phyloP scores from a whole-genome alignment of 495 filamentous ascomycete genomes.

The Glonium stellatum region DNA sequence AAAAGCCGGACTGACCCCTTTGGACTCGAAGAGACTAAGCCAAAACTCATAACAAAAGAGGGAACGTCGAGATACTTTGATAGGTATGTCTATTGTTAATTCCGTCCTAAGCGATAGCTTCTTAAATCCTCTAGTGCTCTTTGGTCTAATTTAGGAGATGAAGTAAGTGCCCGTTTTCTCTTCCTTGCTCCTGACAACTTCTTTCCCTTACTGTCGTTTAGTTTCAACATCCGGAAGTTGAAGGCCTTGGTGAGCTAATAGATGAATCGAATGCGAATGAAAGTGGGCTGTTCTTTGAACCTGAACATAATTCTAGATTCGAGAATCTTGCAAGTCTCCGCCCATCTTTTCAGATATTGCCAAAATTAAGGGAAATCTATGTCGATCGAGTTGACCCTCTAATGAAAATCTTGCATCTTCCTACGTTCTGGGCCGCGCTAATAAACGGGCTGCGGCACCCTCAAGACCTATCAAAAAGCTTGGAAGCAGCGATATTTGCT shows the following conservation, averaged over 20 bases:
- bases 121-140: not conserved
- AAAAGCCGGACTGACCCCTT: not conserved
- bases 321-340: not conserved
- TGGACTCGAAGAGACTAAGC: not conserved
- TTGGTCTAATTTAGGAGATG: not conserved
- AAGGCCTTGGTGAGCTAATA: not conserved
- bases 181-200: not conserved
- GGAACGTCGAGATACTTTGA: not conserved
- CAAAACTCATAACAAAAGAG: not conserved
- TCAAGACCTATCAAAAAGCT: not conserved
- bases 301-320: not conserved
- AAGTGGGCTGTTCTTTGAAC: not conserved
- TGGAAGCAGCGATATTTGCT: not conserved
- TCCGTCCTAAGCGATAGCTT: not conserved
- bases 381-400: not conserved
- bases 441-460: not conserved
- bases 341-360: not conserved
- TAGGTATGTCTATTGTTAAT: not conserved
- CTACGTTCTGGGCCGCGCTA: not conserved
- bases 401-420: not conserved
- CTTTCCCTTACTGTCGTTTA: not conserved
- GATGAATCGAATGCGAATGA: not conserved
- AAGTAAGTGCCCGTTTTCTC: not conserved
- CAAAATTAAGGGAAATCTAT: not conserved
- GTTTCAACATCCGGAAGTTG: not conserved